A percentile compares a stretch with the other conserved stretches of the same genome.
Conservation (phyloP, 306 rosid species). For the Acacia crassicarpa region DNA sequence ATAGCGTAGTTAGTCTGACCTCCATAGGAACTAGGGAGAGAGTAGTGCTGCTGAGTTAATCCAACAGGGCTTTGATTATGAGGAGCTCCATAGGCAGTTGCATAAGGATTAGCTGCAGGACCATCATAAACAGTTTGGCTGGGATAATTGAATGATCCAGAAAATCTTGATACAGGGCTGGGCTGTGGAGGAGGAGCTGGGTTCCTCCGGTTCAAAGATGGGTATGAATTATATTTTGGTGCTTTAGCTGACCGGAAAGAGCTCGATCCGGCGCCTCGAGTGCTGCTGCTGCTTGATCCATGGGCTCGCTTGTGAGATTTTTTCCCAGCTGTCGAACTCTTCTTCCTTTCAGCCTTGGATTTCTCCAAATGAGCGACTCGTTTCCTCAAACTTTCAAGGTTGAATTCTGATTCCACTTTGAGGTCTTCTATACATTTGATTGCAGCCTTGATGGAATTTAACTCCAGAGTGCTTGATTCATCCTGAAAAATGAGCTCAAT, state of each 20-base stretch:
- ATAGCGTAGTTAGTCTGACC: slow-evolving; percentile 58
- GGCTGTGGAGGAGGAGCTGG: slow-evolving; percentile 55
- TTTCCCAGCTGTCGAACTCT: slow-evolving; percentile 43
- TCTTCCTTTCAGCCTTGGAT: slow-evolving; percentile 64
- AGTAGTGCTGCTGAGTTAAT: slow-evolving; percentile 60
- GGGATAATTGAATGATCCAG: slow-evolving; percentile 54
- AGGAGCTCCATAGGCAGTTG: slow-evolving; percentile 52
- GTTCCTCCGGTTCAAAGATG: slow-evolving; percentile 59
- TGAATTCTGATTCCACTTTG: slow-evolving; percentile 76
- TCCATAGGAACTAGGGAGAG: slow-evolving; percentile 55
- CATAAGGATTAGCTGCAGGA: slow-evolving; percentile 49
- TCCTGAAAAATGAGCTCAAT: slow-evolving; percentile 51
- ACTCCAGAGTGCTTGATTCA: slow-evolving; percentile 58
- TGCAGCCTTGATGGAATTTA: slow-evolving; percentile 59
- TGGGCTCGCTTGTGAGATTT: slow-evolving; percentile 54
- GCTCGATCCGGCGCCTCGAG: slow-evolving; percentile 44
- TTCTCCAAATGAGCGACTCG: slow-evolving; percentile 56
- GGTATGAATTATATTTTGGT: slow-evolving; percentile 46
- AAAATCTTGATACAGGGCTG: slow-evolving; percentile 62
- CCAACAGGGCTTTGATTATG: slow-evolving; percentile 63
- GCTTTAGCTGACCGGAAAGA: slow-evolving; percentile 65
- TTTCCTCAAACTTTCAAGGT: slow-evolving; percentile 56
- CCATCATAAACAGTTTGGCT: slow-evolving; percentile 52
- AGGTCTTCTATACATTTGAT: slow-evolving; percentile 86
- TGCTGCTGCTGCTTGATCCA: slow-evolving; percentile 36